Evolutionary conservation across 2,329 filamentous ascomycete species (phyloP), one percentile per base, ranked within the genome.

Genomic region (Pseudonectria buxi): DNA sequence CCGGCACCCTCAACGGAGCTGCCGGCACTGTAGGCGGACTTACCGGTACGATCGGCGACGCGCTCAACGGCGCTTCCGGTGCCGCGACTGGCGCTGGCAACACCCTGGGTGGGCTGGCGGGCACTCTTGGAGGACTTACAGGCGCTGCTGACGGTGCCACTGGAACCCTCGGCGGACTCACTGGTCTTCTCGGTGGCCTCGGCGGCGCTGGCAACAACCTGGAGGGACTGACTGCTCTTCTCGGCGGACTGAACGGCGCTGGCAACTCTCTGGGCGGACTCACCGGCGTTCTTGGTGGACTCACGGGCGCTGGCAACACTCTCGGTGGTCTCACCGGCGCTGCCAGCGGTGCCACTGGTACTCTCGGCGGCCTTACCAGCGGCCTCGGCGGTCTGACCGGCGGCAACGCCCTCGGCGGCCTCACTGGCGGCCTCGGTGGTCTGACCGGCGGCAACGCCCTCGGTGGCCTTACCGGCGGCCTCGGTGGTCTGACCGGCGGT

Each of bases 221-320:
- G 14, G 15, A 15, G 6, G 28, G 28, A 11, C 10, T 30, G n/a
- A 30, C 28, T 11, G 13, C 7, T 11, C 5, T 11, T 11, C 7
- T 15, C 13, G 10, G 10, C 5, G 28, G 28, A 14, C n/a, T 15
- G n/a, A 16, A 5, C 11, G 14, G 15, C 10, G 13, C 26, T 18
- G 28, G 11, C 24, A 32, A 36, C 13, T 11, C 28, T 14, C 11
- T 40, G 13, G 16, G 25, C 6, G 18, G 18, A 18, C 24, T 41
- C 10, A 28, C 37, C 7, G 26, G 10, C 12, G 33, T 29, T 12
- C 26, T 34, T 12, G 16, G 5, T 10, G 13, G 24, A 11, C 16
- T 13, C 11, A 32, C 12, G 25, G 26, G 30, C 27, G 30, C 38
- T 32, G 30, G 32, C 14, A 40, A 33, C 34, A 27, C 32, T 24